Evolutionary conservation across 106 monocot species (phyloP).

Genomic region (Hemerocallis citrina): DNA sequence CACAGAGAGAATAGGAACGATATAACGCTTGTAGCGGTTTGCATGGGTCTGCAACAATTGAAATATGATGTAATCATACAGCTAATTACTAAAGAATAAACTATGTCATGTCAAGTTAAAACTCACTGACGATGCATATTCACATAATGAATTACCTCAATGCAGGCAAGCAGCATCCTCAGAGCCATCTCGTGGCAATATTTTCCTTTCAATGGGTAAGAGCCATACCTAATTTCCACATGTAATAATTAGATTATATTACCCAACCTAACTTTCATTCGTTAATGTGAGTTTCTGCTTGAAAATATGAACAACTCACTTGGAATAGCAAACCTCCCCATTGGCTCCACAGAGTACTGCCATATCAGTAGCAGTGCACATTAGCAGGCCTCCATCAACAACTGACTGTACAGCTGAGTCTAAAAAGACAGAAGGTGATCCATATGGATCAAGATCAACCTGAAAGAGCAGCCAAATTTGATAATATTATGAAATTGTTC

Average conservation of each 20-base stretch:
- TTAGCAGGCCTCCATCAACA: constrained; percentile 87
- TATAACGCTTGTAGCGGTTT: constrained; percentile 92
- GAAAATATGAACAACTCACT: constrained; percentile 38
- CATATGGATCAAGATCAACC: constrained; percentile 99
- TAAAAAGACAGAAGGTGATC: constrained; percentile 83
- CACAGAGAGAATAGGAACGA: constrained; percentile 87
- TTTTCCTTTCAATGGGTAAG: constrained; percentile 87
- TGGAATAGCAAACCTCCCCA: constrained; percentile 95
- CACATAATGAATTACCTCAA: constrained; percentile 52
- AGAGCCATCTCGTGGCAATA: constrained; percentile 96
- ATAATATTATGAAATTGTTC: not conserved
- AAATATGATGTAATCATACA: constrained; percentile 2
- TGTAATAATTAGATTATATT: not conserved
- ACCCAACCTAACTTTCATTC: no score
- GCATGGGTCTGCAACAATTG: constrained; percentile 76
- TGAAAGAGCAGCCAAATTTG: constrained; percentile 15
- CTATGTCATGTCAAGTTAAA: not conserved
- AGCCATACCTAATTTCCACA: constrained; percentile 61
- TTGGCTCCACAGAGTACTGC: constrained; percentile 87
- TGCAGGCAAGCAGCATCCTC: constrained; percentile 89
- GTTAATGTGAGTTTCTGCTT: not conserved
- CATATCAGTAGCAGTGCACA: constrained; percentile 99
- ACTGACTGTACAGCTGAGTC: constrained; percentile 91
- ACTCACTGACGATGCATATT: not conserved
- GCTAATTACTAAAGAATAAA: not conserved